Percentiles rank a stretch among this genome's conserved stretches.
Conservation (phyloP, 129 eudicot species). For the Centrapalus pauciflorus region DNA sequence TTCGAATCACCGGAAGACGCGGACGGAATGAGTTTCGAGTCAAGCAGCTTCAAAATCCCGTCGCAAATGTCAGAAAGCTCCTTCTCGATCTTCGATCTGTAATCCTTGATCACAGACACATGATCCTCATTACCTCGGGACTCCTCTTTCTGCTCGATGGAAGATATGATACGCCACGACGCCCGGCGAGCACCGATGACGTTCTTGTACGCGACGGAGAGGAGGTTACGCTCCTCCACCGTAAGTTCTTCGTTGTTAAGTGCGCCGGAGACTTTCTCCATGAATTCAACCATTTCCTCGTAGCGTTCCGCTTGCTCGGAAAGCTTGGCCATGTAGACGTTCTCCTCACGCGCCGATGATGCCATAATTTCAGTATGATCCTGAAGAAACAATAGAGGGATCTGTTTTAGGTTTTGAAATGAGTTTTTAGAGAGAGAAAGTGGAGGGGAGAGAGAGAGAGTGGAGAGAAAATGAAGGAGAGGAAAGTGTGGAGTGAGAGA, state of each 20-base stretch:
- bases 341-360: constrained; percentile 51
- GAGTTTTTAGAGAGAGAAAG: constrained; percentile 4
- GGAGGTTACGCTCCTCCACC: constrained; percentile 70
- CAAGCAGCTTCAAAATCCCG: constrained; percentile 58
- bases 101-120: constrained; percentile 41
- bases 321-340: constrained; percentile 65
- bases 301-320: constrained; percentile 80
- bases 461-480: constrained; percentile 23
- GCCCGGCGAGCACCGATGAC: constrained; percentile 81
- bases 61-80: constrained; percentile 60
- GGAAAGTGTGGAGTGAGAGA: constrained; percentile 28
- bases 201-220: constrained; percentile 76
- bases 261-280: constrained; percentile 58
- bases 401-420: constrained; percentile 3
- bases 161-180: constrained; percentile 80
- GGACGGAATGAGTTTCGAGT: constrained; percentile 48
- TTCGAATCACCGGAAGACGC: constrained; percentile 58
- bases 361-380: constrained; percentile 22
- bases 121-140: constrained; percentile 59
- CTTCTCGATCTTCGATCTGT: constrained; percentile 64
- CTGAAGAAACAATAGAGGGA: constrained; percentile 11
- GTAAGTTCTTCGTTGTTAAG: constrained; percentile 57
- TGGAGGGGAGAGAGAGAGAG: constrained; percentile 17
- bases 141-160: constrained; percentile 79
- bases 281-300: constrained; percentile 79